These are phyloP conservation scores for Blastomyces silverae DNA, from an alignment of 2,329 filamentous ascomycete genomes.

Conservation along the genomic window DNA sequence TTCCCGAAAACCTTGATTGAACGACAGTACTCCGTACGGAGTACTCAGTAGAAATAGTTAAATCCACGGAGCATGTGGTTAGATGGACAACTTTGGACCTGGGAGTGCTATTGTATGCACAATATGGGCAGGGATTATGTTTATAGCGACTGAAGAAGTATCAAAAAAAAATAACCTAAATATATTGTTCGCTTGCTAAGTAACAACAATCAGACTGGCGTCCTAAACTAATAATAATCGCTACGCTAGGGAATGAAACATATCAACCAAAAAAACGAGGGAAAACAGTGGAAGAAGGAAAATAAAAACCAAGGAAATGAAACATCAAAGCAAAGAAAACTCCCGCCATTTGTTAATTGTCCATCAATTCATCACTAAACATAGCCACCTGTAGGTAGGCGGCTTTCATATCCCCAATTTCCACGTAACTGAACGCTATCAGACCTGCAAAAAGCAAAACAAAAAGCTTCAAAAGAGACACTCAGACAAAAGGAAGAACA, in stretches of 20 bases:
- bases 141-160: background rate
- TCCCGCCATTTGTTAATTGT: background rate
- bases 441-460: background rate
- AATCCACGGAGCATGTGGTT: no score
- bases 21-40: no score
- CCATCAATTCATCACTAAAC: constrained; percentile 4
- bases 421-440: constrained; percentile 9
- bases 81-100: no score
- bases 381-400: constrained; percentile 6
- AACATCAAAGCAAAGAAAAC: constrained; percentile 26
- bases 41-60: background rate
- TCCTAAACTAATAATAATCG: constrained; percentile 7
- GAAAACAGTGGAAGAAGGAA: constrained; percentile 11
- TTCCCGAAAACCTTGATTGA: background rate
- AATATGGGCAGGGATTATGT: no score
- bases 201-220: background rate
- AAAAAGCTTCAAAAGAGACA: background rate
- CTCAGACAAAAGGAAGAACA: background rate
- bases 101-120: no score
- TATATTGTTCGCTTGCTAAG: background rate
- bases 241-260: constrained; percentile 7
- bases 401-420: constrained; percentile 7
- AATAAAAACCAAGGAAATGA: constrained; percentile 19
- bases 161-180: background rate
- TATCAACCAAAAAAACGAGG: background rate